These are phyloP conservation scores for Eucalyptus pauciflora DNA, from an alignment of 345 rosid genomes.

Conservation along the genomic window DNA sequence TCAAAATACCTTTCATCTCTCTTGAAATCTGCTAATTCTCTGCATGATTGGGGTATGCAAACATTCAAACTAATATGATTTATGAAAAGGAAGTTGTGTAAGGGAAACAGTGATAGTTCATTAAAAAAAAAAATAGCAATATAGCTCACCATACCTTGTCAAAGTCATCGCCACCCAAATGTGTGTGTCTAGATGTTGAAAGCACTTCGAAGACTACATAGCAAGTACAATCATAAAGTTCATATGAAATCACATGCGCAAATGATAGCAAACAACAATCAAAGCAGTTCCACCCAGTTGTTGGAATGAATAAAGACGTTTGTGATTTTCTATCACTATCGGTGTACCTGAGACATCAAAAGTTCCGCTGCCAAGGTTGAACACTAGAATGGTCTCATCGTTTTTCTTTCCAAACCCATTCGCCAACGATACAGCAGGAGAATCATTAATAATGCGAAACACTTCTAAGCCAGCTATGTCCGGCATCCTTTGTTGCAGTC, in stretches of 20 bases:
- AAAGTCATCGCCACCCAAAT: too few species aligned
- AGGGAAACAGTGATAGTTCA: too few species aligned
- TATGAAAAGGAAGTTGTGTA: too few species aligned
- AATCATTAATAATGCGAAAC: constrained; percentile 94
- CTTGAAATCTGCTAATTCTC: too few species aligned
- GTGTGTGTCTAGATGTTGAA: constrained; percentile 80
- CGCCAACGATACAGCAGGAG: constrained; percentile 95
- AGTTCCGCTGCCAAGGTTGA: constrained; percentile 99
- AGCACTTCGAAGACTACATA: constrained; percentile 80
- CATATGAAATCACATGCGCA: neutral
- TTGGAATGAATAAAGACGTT: neutral
- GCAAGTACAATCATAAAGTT: neutral
- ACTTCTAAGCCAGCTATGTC: constrained; percentile 76
- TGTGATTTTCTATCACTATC: neutral
- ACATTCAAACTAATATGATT: too few species aligned
- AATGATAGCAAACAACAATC: neutral
- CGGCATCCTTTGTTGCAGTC: constrained; percentile 97
- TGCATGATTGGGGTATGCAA: too few species aligned
- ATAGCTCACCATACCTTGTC: too few species aligned
- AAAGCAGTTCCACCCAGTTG: neutral
- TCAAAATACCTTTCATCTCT: too few species aligned
- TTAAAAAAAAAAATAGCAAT: too few species aligned
- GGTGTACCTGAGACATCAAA: constrained; percentile 90
- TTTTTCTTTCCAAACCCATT: constrained; percentile 94
- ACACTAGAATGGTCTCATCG: constrained; percentile 91